These are phyloP conservation scores for Boletellus ananiceps DNA, from an alignment of 768 basidiomycete species.

Conservation along the genomic window DNA sequence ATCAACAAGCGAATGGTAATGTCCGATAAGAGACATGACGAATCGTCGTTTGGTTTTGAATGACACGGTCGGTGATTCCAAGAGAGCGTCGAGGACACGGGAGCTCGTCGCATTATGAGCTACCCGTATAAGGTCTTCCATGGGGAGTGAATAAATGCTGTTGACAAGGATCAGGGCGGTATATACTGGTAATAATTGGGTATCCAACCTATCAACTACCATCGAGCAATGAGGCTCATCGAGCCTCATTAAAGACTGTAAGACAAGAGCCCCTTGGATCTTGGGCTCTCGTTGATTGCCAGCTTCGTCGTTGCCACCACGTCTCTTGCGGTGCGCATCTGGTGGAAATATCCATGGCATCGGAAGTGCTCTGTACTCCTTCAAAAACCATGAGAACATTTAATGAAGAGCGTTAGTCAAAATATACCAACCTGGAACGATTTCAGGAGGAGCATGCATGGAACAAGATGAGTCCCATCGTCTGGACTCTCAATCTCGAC, in stretches of 20 bases:
- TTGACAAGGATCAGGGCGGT: conserved; percentile 5
- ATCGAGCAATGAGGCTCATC: conserved; percentile 60
- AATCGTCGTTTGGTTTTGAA: conserved; percentile 64
- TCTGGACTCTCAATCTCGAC: conserved; percentile 51
- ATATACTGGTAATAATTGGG: neutral
- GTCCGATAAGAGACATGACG: conserved; percentile 69
- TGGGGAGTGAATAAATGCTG: conserved; percentile 56
- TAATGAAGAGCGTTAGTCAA: neutral
- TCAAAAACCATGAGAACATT: conserved; percentile 4
- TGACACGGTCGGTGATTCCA: conserved; percentile 65
- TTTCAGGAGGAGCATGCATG: conserved; percentile 59
- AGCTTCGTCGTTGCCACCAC: conserved; percentile 13
- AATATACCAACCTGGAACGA: conserved; percentile 41
- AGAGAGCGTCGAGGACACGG: conserved; percentile 72
- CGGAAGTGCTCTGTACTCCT: conserved; percentile 22
- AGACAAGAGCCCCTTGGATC: conserved; percentile 78
- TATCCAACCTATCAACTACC: conserved; percentile 62
- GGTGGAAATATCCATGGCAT: conserved; percentile 7
- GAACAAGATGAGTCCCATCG: conserved; percentile 53
- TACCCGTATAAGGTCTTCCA: conserved; percentile 55
- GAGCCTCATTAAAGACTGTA: conserved; percentile 78
- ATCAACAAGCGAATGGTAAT: conserved; percentile 77
- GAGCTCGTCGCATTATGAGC: conserved; percentile 67
- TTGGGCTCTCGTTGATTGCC: conserved; percentile 54
- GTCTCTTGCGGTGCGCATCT: conserved; percentile 12